phyloP scores from a whole-genome alignment of 2,329 filamentous ascomycete genomes.

The Neopestalotiopsis clavispora region DNA sequence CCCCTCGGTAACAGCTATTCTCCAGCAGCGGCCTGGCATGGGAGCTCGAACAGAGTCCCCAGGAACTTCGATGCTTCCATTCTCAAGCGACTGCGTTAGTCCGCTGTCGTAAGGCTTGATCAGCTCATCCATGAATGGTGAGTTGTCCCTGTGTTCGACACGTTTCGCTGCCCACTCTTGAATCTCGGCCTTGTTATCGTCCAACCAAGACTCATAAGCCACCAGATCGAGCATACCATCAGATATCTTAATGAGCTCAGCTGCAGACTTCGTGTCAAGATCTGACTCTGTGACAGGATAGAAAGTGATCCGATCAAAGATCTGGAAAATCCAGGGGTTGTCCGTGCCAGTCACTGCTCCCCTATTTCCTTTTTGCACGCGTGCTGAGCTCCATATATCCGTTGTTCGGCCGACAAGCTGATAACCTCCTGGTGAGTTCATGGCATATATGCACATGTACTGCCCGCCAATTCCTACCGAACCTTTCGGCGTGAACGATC shows the following conservation, averaged over 20 bases:
- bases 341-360: no score
- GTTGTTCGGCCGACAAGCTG: constrained; percentile 39
- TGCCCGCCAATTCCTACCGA: constrained; percentile 43
- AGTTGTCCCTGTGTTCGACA: no score
- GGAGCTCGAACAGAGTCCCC: no score
- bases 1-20: no score
- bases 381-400: constrained; percentile 29
- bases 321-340: constrained; percentile 33
- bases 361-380: background rate
- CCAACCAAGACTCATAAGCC: constrained; percentile 31
- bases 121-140: no score
- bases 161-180: no score
- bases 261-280: constrained; percentile 28
- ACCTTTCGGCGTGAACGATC: constrained; percentile 40
- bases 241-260: constrained; percentile 30
- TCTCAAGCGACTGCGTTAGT: no score
- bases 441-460: constrained; percentile 41
- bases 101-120: no score
- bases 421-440: constrained; percentile 45
- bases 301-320: constrained; percentile 40
- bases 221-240: constrained; percentile 35
- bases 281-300: constrained; percentile 34
- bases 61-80: no score
- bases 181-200: constrained; percentile 30
- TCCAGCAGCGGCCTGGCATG: no score